Percentiles rank a stretch among this genome's conserved stretches.
Conservation (phyloP, 805 yeast species). For the Candida germanica region DNA sequence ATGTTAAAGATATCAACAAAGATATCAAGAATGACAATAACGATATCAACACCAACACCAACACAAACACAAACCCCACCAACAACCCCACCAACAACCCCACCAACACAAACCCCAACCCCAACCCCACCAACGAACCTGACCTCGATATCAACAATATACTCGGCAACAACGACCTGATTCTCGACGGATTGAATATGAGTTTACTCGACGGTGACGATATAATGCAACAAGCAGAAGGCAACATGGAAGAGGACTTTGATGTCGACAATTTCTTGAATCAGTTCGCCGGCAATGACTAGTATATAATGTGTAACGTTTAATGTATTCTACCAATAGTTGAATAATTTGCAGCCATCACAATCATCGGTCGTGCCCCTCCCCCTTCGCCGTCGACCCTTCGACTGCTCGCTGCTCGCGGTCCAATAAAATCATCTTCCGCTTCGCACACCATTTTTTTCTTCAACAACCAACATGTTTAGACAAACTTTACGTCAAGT, state of each 20-base stretch:
- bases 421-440: too few relatives aligned
- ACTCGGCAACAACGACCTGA: conserved; percentile 37
- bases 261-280: conserved; percentile 44
- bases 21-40: conserved; percentile 11
- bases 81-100: neutral
- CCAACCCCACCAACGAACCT: conserved; percentile 1
- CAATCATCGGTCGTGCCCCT: too few relatives aligned
- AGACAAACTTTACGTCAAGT: conserved; percentile 62
- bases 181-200: conserved; percentile 43
- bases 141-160: conserved; percentile 36
- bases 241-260: conserved; percentile 37
- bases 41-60: neutral
- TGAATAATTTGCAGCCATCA: too few relatives aligned
- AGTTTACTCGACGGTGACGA: conserved; percentile 26
- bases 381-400: too few relatives aligned
- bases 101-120: neutral
- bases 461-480: too few relatives aligned
- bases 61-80: neutral
- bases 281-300: conserved; percentile 39
- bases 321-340: conserved; percentile 2
- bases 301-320: conserved; percentile 1
- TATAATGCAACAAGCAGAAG: conserved; percentile 14
- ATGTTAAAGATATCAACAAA: conserved; percentile 14
- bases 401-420: too few relatives aligned
- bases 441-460: too few relatives aligned